A percentile compares a stretch with the other conserved stretches of the same genome.
These are phyloP conservation scores for Colletotrichum coccodes DNA, from an alignment of 2,329 filamentous ascomycete genomes.

Conservation along the genomic window DNA sequence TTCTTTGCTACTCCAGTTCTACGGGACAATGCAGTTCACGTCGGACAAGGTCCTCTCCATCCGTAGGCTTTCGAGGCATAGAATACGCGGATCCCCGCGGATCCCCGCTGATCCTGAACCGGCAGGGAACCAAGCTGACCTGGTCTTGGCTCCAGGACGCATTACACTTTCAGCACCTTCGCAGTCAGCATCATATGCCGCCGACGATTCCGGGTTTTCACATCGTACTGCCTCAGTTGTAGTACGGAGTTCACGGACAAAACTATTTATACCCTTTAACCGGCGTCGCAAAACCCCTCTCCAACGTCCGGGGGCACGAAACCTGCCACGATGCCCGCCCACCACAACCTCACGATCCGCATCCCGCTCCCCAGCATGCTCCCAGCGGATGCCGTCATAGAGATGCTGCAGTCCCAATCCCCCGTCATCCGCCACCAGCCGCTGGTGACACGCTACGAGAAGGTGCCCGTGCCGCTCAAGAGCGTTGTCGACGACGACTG, in stretches of 20 bases:
- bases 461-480: conserved; percentile 43
- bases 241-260: not conserved
- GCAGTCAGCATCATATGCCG: not conserved
- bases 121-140: conserved; percentile 23
- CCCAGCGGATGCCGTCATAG: conserved; percentile 48
- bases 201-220: not conserved
- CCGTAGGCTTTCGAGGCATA: not conserved
- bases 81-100: not conserved
- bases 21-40: not conserved
- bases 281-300: not conserved
- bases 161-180: not conserved
- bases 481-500: conserved; percentile 52
- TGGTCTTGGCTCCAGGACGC: not conserved
- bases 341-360: conserved; percentile 48
- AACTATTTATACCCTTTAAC: not conserved
- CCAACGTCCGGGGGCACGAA: not conserved
- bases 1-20: not conserved
- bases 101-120: conserved; percentile 15
- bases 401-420: conserved; percentile 50
- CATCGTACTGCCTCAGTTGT: not conserved
- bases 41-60: conserved; percentile 2
- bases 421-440: conserved; percentile 54
- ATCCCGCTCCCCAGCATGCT: conserved; percentile 53
- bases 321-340: conserved; percentile 33
- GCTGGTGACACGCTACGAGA: conserved; percentile 47